These are phyloP conservation scores for Deakozyma indianensis DNA, from an alignment of 805 yeast genomes.

Conservation along the genomic window DNA sequence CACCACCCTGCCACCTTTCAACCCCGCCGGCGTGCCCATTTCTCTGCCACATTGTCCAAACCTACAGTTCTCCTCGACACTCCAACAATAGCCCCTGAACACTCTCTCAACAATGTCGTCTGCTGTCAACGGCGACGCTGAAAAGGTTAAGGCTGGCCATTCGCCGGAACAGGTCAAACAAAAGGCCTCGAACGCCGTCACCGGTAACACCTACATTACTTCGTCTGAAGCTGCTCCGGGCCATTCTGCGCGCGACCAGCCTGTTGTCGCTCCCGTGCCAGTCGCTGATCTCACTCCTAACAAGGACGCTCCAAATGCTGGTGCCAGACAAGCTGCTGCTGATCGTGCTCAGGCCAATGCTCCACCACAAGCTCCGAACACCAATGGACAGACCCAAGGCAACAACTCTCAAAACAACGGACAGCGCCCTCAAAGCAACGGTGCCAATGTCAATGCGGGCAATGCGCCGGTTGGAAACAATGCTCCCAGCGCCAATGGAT, in stretches of 20 bases:
- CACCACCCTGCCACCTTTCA: too few relatives aligned
- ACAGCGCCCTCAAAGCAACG: too few relatives aligned
- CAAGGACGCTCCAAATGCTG: constrained; percentile 14
- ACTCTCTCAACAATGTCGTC: background rate
- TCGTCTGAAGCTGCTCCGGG: constrained; percentile 17
- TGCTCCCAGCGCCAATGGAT: background rate
- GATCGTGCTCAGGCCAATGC: background rate
- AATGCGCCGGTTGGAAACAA: background rate
- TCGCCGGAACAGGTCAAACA: constrained; percentile 2
- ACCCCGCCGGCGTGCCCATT: background rate
- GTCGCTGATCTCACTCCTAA: constrained; percentile 15
- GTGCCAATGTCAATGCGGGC: background rate
- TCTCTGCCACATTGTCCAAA: background rate
- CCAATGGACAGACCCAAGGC: background rate
- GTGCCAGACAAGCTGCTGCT: constrained; percentile 3
- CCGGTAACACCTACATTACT: constrained; percentile 15
- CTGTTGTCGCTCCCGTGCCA: constrained; percentile 19
- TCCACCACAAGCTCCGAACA: background rate
- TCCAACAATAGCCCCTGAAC: background rate
- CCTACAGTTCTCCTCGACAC: background rate
- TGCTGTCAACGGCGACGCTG: background rate
- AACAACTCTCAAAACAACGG: background rate
- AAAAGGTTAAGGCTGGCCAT: background rate
- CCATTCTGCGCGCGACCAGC: constrained; percentile 8
- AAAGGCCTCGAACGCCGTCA: constrained; percentile 3